Conservation (phyloP, 1,139 yeast genomes). For the Magnusiomyces suaveolens region DNA sequence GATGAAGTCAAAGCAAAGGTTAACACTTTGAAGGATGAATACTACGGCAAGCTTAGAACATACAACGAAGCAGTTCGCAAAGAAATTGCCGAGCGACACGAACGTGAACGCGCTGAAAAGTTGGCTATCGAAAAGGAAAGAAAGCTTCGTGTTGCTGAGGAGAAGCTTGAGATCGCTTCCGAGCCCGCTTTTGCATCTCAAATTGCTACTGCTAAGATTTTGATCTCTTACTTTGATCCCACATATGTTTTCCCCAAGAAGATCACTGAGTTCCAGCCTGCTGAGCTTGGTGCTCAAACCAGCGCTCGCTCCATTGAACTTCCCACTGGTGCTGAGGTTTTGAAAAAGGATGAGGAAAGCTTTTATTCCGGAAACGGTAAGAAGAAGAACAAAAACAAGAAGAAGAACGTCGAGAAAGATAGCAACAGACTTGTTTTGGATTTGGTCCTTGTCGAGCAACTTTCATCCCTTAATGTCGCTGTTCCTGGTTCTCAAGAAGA, state of each 20-base stretch:
- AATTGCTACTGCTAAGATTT: conserved; percentile 60
- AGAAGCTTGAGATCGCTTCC: conserved; percentile 62
- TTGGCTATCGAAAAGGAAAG: conserved; percentile 31
- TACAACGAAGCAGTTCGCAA: conserved; percentile 32
- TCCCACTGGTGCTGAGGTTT: conserved; percentile 55
- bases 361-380: conserved; percentile 46
- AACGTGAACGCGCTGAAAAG: conserved; percentile 48
- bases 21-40: conserved; percentile 42
- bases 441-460: conserved; percentile 67
- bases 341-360: conserved; percentile 51
- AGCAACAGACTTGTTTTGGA: conserved; percentile 51
- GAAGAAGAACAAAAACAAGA: conserved; percentile 44
- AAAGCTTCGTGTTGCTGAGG: conserved; percentile 38
- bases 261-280: conserved; percentile 12
- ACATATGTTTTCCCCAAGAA: conserved; percentile 45
- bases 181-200: conserved; percentile 78
- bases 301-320: conserved; percentile 38
- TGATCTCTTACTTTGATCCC: conserved; percentile 71
- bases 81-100: conserved; percentile 49
- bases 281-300: conserved; percentile 25
- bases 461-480: conserved; percentile 66
- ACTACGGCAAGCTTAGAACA: conserved; percentile 27
- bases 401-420: conserved; percentile 35
- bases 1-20: conserved; percentile 54
- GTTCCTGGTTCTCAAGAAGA: conserved; percentile 76